Evolutionary conservation across 345 rosid genomes (phyloP).

Genomic region (Euphorbia tirucalli): DNA sequence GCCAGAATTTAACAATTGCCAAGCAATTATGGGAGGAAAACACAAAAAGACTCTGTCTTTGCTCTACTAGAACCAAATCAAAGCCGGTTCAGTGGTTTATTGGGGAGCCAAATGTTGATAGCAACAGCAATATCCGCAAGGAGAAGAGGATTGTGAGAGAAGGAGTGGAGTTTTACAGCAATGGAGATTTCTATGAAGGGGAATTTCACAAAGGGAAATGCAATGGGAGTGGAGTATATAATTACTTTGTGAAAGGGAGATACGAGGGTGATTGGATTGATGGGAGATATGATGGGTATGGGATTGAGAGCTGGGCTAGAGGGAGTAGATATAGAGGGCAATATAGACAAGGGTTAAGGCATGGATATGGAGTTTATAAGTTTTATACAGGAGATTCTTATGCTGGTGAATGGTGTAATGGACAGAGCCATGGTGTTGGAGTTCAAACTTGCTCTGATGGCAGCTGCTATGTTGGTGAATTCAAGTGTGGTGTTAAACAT

Average conservation of each 20-base stretch:
- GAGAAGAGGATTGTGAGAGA: slow-evolving; percentile 44
- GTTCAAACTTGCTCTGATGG: slow-evolving; percentile 85
- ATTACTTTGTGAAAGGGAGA: slow-evolving; percentile 66
- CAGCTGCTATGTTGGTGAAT: slow-evolving; percentile 75
- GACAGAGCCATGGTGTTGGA: slow-evolving; percentile 93
- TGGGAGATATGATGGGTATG: slow-evolving; percentile 85
- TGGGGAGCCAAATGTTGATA: slow-evolving; percentile 43
- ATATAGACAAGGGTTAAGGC: slow-evolving; percentile 73
- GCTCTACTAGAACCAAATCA: slow-evolving; percentile 37
- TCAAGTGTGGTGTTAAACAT: slow-evolving; percentile 87
- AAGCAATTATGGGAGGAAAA: slow-evolving; percentile 50
- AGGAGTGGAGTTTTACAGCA: slow-evolving; percentile 81
- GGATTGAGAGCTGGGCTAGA: slow-evolving; percentile 90
- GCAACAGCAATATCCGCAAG: slow-evolving; percentile 10
- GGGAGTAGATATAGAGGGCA: slow-evolving; percentile 93
- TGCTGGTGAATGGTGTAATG: slow-evolving; percentile 89
- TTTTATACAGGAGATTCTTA: slow-evolving; percentile 92
- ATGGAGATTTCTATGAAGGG: slow-evolving; percentile 91
- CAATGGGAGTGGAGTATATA: slow-evolving; percentile 94
- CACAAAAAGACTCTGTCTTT: slow-evolving; percentile 37
- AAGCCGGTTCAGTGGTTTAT: slow-evolving; percentile 80
- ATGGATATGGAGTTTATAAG: slow-evolving; percentile 75
- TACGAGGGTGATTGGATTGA: slow-evolving; percentile 96
- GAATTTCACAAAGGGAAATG: slow-evolving; percentile 80
- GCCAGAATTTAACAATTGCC: slow-evolving; percentile 39